These are phyloP conservation scores for Candida neerlandica DNA, from an alignment of 1,139 yeast species.

Conservation along the genomic window DNA sequence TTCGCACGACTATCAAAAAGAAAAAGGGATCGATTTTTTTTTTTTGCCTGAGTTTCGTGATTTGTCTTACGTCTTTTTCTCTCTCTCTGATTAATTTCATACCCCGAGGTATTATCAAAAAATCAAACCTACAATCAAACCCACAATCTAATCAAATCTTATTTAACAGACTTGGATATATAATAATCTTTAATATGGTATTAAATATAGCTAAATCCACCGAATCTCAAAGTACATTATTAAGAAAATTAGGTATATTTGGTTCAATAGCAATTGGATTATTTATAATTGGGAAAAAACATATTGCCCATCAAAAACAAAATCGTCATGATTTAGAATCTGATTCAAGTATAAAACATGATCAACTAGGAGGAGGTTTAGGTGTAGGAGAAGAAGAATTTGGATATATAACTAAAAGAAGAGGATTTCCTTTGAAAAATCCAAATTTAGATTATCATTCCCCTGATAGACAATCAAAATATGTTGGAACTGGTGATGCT, in stretches of 20 bases:
- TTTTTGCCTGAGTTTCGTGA: too few species aligned
- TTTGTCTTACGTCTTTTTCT: too few species aligned
- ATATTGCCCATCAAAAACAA: constrained; percentile 39
- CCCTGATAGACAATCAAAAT: constrained; percentile 53
- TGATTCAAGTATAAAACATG: constrained; percentile 38
- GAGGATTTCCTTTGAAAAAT: constrained; percentile 39
- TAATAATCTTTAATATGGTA: neutral
- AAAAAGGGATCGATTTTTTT: too few species aligned
- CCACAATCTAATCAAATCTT: neutral
- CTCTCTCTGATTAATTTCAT: too few species aligned
- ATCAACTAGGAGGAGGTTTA: constrained; percentile 13
- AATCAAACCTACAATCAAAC: too few species aligned
- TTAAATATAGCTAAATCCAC: constrained; percentile 7
- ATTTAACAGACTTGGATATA: too few species aligned
- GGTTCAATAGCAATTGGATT: constrained; percentile 34
- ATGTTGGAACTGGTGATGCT: constrained; percentile 66
- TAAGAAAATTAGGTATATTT: constrained; percentile 40
- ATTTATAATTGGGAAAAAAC: constrained; percentile 38
- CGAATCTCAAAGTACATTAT: constrained; percentile 42
- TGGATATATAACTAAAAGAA: constrained; percentile 28
- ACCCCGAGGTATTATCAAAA: too few species aligned
- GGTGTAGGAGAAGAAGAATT: constrained; percentile 39
- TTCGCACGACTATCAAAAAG: too few species aligned
- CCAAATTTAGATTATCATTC: constrained; percentile 26
- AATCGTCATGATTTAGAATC: constrained; percentile 40